phyloP scores from a whole-genome alignment of 495 filamentous ascomycete genomes.

The Penicillium flavigenum region DNA sequence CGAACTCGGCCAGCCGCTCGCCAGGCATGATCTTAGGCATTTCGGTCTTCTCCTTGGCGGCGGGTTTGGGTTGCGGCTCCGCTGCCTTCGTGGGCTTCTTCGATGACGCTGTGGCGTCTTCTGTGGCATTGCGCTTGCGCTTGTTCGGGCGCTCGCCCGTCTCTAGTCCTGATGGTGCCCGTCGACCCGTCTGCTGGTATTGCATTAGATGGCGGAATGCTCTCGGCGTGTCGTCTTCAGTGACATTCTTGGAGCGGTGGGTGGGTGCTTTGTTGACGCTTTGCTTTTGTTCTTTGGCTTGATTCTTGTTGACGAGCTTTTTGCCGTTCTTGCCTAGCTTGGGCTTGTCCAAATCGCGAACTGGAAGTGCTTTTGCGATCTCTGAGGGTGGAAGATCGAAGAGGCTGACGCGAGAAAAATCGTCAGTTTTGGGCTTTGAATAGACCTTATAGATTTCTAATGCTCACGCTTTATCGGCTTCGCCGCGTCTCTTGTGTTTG shows the following conservation, averaged over 20 bases:
- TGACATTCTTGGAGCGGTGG: slow-evolving; percentile 44
- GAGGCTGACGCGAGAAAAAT: slow-evolving; percentile 30
- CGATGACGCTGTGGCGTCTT: slow-evolving; percentile 20
- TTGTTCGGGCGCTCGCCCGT: slow-evolving; percentile 60
- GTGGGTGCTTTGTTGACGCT: slow-evolving; percentile 18
- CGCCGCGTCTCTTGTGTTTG: slow-evolving; percentile 70
- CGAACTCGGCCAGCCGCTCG: slow-evolving; percentile 79
- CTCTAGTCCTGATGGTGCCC: slow-evolving; percentile 64
- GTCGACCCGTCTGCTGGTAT: slow-evolving; percentile 53
- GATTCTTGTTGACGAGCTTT: slow-evolving; percentile 20
- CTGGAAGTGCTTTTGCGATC: slow-evolving; percentile 68
- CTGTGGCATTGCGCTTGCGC: slow-evolving; percentile 34
- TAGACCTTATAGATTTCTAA: not conserved
- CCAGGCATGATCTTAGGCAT: slow-evolving; percentile 73
- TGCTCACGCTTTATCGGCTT: slow-evolving; percentile 41
- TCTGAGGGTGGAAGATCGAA: slow-evolving; percentile 75
- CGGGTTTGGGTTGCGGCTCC: slow-evolving; percentile 12
- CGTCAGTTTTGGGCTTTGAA: not conserved
- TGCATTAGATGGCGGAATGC: slow-evolving; percentile 83
- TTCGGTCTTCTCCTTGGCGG: slow-evolving; percentile 23
- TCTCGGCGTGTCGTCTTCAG: slow-evolving; percentile 76
- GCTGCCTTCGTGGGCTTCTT: slow-evolving; percentile 15
- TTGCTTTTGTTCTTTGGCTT: slow-evolving; percentile 24
- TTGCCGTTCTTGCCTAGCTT: slow-evolving; percentile 22
- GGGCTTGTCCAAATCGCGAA: slow-evolving; percentile 39